Percentiles rank a stretch among this genome's conserved stretches.
These are phyloP conservation scores for Chrysochromulina parva DNA, from an alignment of 78 protist genomes.

Conservation along the genomic window DNA sequence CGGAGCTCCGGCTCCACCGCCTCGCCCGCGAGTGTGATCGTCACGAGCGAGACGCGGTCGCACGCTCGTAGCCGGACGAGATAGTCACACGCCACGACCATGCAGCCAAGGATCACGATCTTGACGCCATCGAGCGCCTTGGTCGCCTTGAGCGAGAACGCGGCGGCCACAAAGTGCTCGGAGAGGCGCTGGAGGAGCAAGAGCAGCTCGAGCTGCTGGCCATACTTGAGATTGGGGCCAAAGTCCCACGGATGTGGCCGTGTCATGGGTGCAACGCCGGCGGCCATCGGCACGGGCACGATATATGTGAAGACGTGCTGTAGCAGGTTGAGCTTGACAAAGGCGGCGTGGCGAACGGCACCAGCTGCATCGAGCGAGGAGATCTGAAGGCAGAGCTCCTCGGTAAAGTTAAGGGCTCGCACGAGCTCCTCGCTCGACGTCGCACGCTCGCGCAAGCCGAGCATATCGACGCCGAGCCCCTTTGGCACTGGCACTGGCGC, in stretches of 20 bases:
- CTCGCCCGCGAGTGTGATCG: conserved; percentile 1
- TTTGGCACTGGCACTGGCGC: too few species aligned
- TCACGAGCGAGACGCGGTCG: conserved; percentile 40
- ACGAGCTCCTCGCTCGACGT: too few species aligned
- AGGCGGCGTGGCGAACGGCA: background rate
- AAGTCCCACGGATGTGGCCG: too few species aligned
- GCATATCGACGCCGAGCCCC: too few species aligned
- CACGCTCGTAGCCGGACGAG: conserved; percentile 37
- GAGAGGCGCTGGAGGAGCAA: conserved; percentile 37
- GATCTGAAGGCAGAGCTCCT: too few species aligned
- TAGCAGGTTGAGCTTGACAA: conserved; percentile 31
- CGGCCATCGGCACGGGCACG: conserved; percentile 36
- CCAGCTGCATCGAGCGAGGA: too few species aligned
- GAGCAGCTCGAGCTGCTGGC: conserved; percentile 36
- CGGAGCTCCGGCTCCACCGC: background rate
- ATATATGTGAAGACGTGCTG: conserved; percentile 33
- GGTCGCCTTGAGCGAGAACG: background rate
- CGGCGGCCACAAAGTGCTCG: conserved; percentile 50
- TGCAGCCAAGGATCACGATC: conserved; percentile 24
- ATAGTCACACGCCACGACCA: conserved; percentile 56
- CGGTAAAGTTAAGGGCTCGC: too few species aligned
- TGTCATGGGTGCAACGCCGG: too few species aligned
- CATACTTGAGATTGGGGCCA: background rate
- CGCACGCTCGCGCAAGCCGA: too few species aligned
- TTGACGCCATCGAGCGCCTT: conserved; percentile 51